Base-by-base conservation (phyloP, 805 yeast genomes). In the Candida silvicultrix region DNA sequence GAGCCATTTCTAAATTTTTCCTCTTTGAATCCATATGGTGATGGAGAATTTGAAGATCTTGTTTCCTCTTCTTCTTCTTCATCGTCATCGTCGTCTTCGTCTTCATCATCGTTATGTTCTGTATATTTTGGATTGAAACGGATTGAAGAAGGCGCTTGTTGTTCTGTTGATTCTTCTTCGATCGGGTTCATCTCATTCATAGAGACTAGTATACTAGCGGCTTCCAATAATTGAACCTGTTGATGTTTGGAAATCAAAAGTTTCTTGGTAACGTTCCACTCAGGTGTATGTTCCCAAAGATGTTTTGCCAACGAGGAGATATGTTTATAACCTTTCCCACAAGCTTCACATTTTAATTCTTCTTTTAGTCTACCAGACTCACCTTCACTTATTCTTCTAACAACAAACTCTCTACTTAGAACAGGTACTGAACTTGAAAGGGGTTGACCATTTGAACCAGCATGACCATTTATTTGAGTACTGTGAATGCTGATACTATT, bases 221-320 rank as follows among this genome's bases (percentile, higher is more conserved):
- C 88, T 58, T 82, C 95, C 43, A 86, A 70, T 35, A 86, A 70
- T 65, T 86, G 95, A 15, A 87, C 95, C 62, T 86, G 95, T 64
- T 86, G 95, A 65, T 86, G 95, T 63, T 86, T 86, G n/a, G 88
- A 82, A 34, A 89, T 86, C 34, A 84, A 69, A 45, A 88, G 69
- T 61, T 85, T 85, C 54, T 86, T 83, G 4, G 96, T 89, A 62
- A 83, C 83, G 57, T 81, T 85, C 96, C 96, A 88, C 60, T 89
- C 96, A 0, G 96, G 95, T 0, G 96, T 88, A 63, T 88, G 96
- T 60, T 88, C 96, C 96, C 96, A 88, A 36, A 88, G 66, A 66
- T 87, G 95, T 63, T 87, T 87, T 2, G 95, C 94, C 49, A 87
- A 72, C n/a, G 90, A 83, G 1, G 89, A 81, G 6, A 88, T 84